Base-by-base conservation (phyloP, 1,139 yeast genomes). In the Debaryomyces udenii region DNA sequence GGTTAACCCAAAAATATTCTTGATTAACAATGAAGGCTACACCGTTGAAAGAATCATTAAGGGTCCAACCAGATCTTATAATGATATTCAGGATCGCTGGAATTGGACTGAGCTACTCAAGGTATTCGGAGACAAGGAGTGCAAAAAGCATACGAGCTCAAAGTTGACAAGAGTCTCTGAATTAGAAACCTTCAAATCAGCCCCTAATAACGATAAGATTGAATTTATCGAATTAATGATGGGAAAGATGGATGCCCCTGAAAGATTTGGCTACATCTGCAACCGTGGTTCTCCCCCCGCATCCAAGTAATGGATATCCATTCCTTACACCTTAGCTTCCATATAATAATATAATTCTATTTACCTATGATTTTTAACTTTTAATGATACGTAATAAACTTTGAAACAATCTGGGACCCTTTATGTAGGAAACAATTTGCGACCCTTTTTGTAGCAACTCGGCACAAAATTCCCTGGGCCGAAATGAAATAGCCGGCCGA, bases 1-100 rank as follows among this genome's bases (percentile, higher is more conserved):
- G 27, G 75, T 76, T 13, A 45, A 43, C 41, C 86, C 91, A 16
- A 76, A 83, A 35, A 73, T 90, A 22, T 71, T 87, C 49, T 61
- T 89, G 42, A 68, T 88, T 62, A 90, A 89, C 66, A 90, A 90
- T 61, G 78, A 78, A 42, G 97, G 96, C 0, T 90, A 89, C 64
- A 83, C 95, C 1, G 87, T 89, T 42, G 96, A 90, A 66, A 79
- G 96, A 53, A 78, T 84, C 24, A 86, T 89, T 44, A 76, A 81
- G 60, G 96, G 96, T 1, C 83, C 89, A 23, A 73, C 80, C 11
- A 80, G 88, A 56, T 64, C 76, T 2, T 90, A 89, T 61, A 89
- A 89, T 57, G 96, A 89, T 55, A 83, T 88, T 45, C 80, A 84
- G 57, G 83, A 86, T 31, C 57, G 67, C 44, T 89, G 96, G 96